A percentile compares a stretch with the other conserved stretches of the same genome.
phyloP scores from a whole-genome alignment of 768 basidiomycete genomes.

The Pleurotus ostreatus region DNA sequence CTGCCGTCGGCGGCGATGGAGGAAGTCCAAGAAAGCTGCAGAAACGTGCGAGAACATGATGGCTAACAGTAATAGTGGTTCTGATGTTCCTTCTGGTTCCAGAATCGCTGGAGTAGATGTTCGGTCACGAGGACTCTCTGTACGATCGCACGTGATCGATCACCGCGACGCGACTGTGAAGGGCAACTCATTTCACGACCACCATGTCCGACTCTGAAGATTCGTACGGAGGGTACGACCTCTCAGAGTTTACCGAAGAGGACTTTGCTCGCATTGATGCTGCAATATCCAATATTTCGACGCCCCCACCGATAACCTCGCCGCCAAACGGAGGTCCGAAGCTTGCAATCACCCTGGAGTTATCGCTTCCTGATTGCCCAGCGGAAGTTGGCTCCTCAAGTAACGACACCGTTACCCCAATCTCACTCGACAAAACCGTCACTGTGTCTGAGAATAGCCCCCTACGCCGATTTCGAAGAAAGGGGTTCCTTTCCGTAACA shows the following conservation, averaged over 20 bases:
- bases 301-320: not conserved
- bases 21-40: too few relatives aligned
- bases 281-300: constrained; percentile 14
- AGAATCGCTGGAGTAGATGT: too few relatives aligned
- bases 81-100: too few relatives aligned
- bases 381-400: too few relatives aligned
- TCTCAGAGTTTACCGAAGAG: constrained; percentile 53
- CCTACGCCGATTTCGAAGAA: constrained; percentile 37
- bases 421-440: not conserved
- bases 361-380: not conserved
- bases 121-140: too few relatives aligned
- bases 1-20: too few relatives aligned
- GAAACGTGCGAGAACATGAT: too few relatives aligned
- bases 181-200: not conserved
- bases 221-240: constrained; percentile 44
- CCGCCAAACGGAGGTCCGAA: constrained; percentile 23
- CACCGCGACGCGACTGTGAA: not conserved
- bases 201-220: constrained; percentile 28
- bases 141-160: not conserved
- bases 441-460: constrained; percentile 25
- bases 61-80: too few relatives aligned
- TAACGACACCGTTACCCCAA: too few relatives aligned
- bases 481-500: constrained; percentile 52
- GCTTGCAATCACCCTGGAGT: constrained; percentile 31
- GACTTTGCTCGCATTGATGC: constrained; percentile 52